phyloP scores from a whole-genome alignment of 2,329 filamentous ascomycete genomes.

The Botryotinia convoluta region DNA sequence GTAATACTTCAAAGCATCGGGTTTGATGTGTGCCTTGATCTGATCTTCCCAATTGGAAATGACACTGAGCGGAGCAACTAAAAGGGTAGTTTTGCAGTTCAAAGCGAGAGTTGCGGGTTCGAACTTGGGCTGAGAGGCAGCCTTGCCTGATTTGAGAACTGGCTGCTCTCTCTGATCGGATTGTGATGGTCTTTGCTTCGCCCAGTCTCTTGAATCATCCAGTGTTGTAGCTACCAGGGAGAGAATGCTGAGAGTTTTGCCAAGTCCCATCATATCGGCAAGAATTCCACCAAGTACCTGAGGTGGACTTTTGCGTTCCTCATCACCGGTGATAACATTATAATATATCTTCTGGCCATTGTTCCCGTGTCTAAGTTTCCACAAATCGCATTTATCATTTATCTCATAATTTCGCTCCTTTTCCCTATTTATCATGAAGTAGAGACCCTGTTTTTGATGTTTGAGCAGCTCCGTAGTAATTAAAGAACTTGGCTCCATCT shows the following conservation, averaged over 20 bases:
- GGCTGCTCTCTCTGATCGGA: slow-evolving; percentile 33
- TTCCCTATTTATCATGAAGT: slow-evolving; percentile 82
- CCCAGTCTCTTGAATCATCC: slow-evolving; percentile 62
- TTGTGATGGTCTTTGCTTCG: slow-evolving; percentile 47
- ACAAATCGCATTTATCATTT: slow-evolving; percentile 64
- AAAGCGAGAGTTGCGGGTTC: slow-evolving; percentile 46
- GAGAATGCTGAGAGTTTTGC: slow-evolving; percentile 82
- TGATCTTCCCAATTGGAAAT: slow-evolving; percentile 95
- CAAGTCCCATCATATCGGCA: slow-evolving; percentile 87
- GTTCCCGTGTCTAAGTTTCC: slow-evolving; percentile 60
- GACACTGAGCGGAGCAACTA: slow-evolving; percentile 87
- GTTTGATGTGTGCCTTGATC: slow-evolving; percentile 74
- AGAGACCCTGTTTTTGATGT: slow-evolving; percentile 87
- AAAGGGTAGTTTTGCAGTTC: slow-evolving; percentile 77
- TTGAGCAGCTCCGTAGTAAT: slow-evolving; percentile 69
- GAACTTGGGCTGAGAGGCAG: slow-evolving; percentile 32
- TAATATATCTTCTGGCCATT: slow-evolving; percentile 64
- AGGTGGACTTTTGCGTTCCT: slow-evolving; percentile 56
- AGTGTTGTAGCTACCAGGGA: slow-evolving; percentile 70
- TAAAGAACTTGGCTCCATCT: slow-evolving; percentile 61
- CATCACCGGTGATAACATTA: slow-evolving; percentile 81
- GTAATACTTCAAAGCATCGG: slow-evolving; percentile 65
- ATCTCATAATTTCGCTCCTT: slow-evolving; percentile 58
- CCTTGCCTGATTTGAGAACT: slow-evolving; percentile 33
- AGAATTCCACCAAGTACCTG: slow-evolving; percentile 72